Conservation (phyloP, 192 early-diverging fungal species). For the Entomortierella lignicola region DNA sequence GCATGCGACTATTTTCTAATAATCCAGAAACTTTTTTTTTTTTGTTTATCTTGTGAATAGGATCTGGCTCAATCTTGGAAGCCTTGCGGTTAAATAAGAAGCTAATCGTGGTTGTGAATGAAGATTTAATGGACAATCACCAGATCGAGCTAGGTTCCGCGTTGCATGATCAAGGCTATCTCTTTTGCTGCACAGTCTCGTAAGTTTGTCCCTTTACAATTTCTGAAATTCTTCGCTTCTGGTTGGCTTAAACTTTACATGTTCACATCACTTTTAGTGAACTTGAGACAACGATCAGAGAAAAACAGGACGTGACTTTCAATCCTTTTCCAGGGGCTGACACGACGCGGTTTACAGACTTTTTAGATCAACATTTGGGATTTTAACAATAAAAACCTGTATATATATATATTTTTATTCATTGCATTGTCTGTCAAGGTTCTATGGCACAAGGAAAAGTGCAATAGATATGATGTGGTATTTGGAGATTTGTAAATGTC, state of each 20-base stretch:
- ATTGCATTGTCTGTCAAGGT: not conserved
- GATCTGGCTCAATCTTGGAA: conserved; percentile 91
- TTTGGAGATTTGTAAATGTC: no score
- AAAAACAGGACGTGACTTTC: conserved; percentile 24
- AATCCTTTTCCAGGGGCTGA: conserved; percentile 49
- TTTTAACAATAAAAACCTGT: not conserved
- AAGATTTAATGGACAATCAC: conserved; percentile 85
- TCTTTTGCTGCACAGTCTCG: conserved; percentile 60
- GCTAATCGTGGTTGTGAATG: conserved; percentile 82
- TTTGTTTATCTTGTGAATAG: no score
- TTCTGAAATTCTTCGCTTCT: no score
- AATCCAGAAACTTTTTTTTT: no score
- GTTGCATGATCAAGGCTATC: conserved; percentile 66
- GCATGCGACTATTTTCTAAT: no score
- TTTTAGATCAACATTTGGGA: conserved; percentile 50
- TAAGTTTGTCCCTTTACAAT: conserved; percentile 8
- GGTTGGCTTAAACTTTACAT: not conserved
- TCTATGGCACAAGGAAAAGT: no score
- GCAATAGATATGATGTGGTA: no score
- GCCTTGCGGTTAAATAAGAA: conserved; percentile 71
- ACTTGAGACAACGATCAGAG: conserved; percentile 28
- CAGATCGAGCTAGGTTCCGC: conserved; percentile 85
- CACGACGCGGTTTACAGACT: conserved; percentile 37
- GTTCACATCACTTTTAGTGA: conserved; percentile 19
- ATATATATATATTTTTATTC: not conserved